Evolutionary conservation across 2,329 filamentous ascomycete species (phyloP), one percentile per base, ranked within the genome.

Genomic region (Xylaria sp.): DNA sequence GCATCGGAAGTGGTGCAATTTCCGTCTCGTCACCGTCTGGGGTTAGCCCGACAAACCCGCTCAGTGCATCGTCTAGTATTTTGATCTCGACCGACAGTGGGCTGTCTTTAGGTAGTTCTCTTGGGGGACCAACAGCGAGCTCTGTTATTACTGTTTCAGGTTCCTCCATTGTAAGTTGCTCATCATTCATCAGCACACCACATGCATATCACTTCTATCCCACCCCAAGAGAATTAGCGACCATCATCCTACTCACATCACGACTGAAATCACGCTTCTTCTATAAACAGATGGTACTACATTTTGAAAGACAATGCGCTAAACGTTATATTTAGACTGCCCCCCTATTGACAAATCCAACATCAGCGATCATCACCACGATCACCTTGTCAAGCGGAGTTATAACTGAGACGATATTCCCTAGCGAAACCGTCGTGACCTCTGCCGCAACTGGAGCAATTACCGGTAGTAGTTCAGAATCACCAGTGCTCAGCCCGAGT

Each of bases 371-470:
- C 28, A 32, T 71, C 9, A 75, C 73, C 3, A 68, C 66, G 4
- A 48, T 70, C 3, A 72, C 69, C 7, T 13, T 71, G 9, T 72
- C 73, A 7, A 70, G 71, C 3, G 32, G 61, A 18, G 53, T 67
- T 4, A 43, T 71, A 23, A 74, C 74, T 6, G 50, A 63, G 34
- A 76, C 74, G 3, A 67, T 74, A 32, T 70, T 64, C 20, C 60
- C 62, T n/a, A 73, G 63, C 36, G 67, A 66, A 32, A 73, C 72
- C 6, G 71, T 69, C 6, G 20, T 69, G 46, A 72, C 66, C 20
- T 74, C 74, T 20, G 76, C 70, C 61, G 72, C 64, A 57, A 70
- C 60, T 12, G 74, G 62, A 4, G 63, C 75, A 48, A 52, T 72
- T n/a, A 77, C 73, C 4, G 75, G 32, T 41, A 73, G 64, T 41